Evolutionary conservation across 495 filamentous ascomycete species (phyloP).

Genomic region (Baudoinia panamericana): DNA sequence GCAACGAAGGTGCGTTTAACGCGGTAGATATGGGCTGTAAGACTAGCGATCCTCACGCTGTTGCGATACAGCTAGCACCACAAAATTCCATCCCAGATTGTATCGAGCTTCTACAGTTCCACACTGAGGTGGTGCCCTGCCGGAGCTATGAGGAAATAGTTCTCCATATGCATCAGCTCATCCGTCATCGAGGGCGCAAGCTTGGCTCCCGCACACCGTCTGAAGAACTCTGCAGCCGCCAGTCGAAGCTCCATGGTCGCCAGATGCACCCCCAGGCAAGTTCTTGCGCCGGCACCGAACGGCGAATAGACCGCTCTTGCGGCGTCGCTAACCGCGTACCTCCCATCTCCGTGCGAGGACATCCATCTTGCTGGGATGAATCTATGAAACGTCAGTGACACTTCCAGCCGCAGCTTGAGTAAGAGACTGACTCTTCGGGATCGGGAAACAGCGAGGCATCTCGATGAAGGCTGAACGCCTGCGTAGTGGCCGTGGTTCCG

Average conservation of each 20-base stretch:
- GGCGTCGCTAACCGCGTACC: conserved; percentile 5
- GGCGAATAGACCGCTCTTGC: conserved; percentile 18
- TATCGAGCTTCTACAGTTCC: conserved; percentile 8
- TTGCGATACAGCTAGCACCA: too few species aligned
- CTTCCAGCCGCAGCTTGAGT: too few species aligned
- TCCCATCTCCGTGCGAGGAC: not conserved
- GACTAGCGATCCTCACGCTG: too few species aligned
- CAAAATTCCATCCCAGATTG: too few species aligned
- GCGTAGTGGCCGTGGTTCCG: conserved; percentile 18
- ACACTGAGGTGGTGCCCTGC: conserved; percentile 21
- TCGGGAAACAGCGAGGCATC: conserved; percentile 18
- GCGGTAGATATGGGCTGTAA: too few species aligned
- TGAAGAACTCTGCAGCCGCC: conserved; percentile 21
- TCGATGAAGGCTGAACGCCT: conserved; percentile 23
- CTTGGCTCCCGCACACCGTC: conserved; percentile 7
- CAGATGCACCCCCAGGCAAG: conserved; percentile 22
- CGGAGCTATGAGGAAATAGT: conserved; percentile 25
- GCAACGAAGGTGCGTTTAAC: too few species aligned
- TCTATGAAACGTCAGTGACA: too few species aligned
- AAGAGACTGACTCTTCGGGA: conserved; percentile 18
- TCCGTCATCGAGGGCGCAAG: conserved; percentile 8
- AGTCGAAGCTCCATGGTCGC: conserved; percentile 24
- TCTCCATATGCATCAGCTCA: conserved; percentile 22
- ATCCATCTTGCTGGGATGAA: conserved; percentile 13
- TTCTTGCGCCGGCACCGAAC: conserved; percentile 19